Base-by-base conservation (phyloP, 106 monocot species). In the Xerophyta viscosa region DNA sequence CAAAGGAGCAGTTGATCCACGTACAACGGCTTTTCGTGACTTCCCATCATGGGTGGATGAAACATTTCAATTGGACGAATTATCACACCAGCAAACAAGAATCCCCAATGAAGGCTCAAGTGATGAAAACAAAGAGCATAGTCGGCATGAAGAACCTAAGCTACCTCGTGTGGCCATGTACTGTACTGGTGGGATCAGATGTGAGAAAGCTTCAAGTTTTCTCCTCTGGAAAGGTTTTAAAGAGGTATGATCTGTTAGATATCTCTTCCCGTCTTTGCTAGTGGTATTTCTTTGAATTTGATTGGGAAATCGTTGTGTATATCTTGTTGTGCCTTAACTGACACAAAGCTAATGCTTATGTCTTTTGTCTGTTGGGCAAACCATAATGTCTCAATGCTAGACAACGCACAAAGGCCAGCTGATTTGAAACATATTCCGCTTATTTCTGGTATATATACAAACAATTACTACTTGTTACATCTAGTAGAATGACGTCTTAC, bases 181-280 rank as follows among this genome's bases (percentile, higher is more conserved):
- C 64, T 94, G 94, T 58, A 88, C 94, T 1, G 88, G 94, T 46
- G 88, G 94, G 58, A 88, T 94, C 50, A 69, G 94, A 71, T 94
- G 94, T 31, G 94, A 94, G 69, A 93, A 93, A 69, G 93, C 93
- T 48, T 93, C 93, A 12, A 93, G 93, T 39, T 88, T 93, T 84
- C 77, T 93, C 48, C 74, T 93, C 25, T 64, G 81, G 42, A 81
- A 84, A 77, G 94, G 94, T 41, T 94, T 94, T 54, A 57, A 78
- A 76, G 94, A 94, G 94, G 94, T 87, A 71, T 3, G 11, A 4
- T 19, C 23, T n/a, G n/a, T 52, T 27, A 3, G 4, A 20, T 12
- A 29, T 52, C 37, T 26, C 11, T 36, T 6, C 33, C 33, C 33
- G 33, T 36, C 11, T 36, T 11, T 36, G 5, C 5, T 36, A 36